phyloP scores from a whole-genome alignment of 768 basidiomycete genomes.

The Hericium erinaceus region DNA sequence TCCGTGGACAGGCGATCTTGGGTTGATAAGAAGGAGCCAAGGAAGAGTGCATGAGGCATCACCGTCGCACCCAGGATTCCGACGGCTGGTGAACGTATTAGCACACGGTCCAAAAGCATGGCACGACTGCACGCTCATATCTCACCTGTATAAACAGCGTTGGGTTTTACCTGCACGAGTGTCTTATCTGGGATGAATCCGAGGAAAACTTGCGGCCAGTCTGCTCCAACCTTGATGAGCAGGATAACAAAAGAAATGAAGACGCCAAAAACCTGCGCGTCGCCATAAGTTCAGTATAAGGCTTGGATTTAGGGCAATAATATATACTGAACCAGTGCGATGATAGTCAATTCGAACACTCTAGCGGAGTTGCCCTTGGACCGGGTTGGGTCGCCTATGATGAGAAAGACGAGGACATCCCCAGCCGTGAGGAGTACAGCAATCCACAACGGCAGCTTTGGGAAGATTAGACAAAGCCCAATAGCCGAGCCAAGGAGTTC shows the following conservation, averaged over 20 bases:
- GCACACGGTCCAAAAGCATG: conserved; percentile 19
- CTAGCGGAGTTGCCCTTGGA: conserved; percentile 46
- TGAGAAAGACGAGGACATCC: conserved; percentile 51
- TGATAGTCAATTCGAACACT: conserved; percentile 60
- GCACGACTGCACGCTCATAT: conserved; percentile 19
- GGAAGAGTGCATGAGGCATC: conserved; percentile 90
- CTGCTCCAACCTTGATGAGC: conserved; percentile 56
- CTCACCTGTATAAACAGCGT: conserved; percentile 60
- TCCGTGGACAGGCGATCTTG: conserved; percentile 54
- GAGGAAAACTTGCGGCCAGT: conserved; percentile 66
- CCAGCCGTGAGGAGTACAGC: conserved; percentile 38
- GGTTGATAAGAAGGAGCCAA: conserved; percentile 80
- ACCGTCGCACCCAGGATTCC: conserved; percentile 79
- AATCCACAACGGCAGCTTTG: conserved; percentile 37
- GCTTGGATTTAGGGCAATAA: not conserved
- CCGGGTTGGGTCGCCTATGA: conserved; percentile 59
- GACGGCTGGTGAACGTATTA: conserved; percentile 33
- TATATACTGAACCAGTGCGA: conserved; percentile 38
- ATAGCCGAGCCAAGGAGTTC: conserved; percentile 56
- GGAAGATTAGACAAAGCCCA: conserved; percentile 44
- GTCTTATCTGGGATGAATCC: conserved; percentile 70
- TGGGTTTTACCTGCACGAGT: conserved; percentile 36
- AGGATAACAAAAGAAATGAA: conserved; percentile 74
- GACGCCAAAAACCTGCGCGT: conserved; percentile 26
- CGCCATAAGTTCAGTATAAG: conserved; percentile 1